Base-by-base conservation (phyloP, 2,329 filamentous ascomycete genomes). In the Botrytis pseudocinerea region DNA sequence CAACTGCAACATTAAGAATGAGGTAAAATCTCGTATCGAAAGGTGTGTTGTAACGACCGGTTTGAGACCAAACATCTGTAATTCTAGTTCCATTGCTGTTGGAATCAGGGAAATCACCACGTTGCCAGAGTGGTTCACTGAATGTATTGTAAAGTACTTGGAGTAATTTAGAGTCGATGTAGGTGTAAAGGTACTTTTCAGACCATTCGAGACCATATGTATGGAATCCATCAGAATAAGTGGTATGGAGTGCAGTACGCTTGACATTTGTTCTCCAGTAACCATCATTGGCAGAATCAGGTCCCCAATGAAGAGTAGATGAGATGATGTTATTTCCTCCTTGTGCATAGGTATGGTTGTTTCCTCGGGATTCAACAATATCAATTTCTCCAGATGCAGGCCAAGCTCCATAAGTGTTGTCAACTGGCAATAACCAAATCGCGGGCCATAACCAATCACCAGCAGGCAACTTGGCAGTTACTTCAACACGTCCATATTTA, bases 361-460 rank as follows among this genome's bases (percentile, higher is more conserved):
- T 97, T 74, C 93, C 93, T 73, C 93, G 92, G 42, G 90, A 90
- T 82, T 96, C 93, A 79, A 90, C 84, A 71, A 97, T 93, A 80
- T 97, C 93, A 69, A 97, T 96, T 82, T 96, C 93, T 63, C 93
- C 93, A 14, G 92, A 94, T 12, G 85, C 83, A 1, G 93, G 93
- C 93, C 93, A 97, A 1, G 86, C 78, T 1, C 93, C 93, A 80
- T 96, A 97, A 0, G 85, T 90, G 71, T 90, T 86, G 61, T 91
- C 85, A 64, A 89, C 89, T 1, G 93, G 93, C 85, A 96, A 85
- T 92, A 97, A 93, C 92, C 92, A 95, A 79, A 97, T 95, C n/a
- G 93, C 93, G 2, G 93, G 93, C 93, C 93, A 96, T 18, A 97
- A 86, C 93, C 93, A 96, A 83, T 96, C 93, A 71, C 93, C 93